Conservation (phyloP, 306 rosid genomes). For the apple (Malus domestica) region ASM211411v1 NC_041797.1:33361501-33362000, state of each 20-base stretch:
- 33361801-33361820: constrained; percentile 1
- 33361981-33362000: constrained; percentile 24
- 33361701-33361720: too few relatives aligned
- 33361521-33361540: too few relatives aligned
- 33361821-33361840: constrained; percentile 17
- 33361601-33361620: too few relatives aligned
- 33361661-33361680: too few relatives aligned
- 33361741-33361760: background rate
- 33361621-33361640: too few relatives aligned
- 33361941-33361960: background rate
- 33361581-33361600: too few relatives aligned
- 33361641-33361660: too few relatives aligned
- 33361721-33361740: background rate
- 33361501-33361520: too few relatives aligned
- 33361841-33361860: constrained; percentile 21
- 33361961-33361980: background rate
- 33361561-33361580: too few relatives aligned
- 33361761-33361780: constrained; percentile 2
- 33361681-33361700: too few relatives aligned
- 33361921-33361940: background rate
- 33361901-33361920: background rate
- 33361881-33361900: constrained; percentile 41
- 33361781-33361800: constrained; percentile 11
- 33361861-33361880: constrained; percentile 36
- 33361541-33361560: too few relatives aligned